These are phyloP conservation scores for Macroventuria anomochaeta DNA, from an alignment of 2,329 filamentous ascomycete species.

Conservation along the genomic window DNA sequence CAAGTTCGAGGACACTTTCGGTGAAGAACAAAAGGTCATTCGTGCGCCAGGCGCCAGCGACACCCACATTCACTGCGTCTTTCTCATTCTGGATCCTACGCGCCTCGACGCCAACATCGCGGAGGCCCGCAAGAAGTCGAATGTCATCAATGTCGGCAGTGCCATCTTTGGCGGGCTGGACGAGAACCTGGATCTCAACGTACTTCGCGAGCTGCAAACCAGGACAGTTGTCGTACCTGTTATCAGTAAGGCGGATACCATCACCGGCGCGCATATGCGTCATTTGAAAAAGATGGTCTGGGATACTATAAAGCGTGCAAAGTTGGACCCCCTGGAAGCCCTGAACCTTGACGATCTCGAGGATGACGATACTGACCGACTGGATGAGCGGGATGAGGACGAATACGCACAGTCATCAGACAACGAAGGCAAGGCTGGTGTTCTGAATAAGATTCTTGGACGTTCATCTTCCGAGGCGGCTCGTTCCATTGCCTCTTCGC, in stretches of 20 bases:
- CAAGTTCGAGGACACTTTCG: conserved; percentile 98
- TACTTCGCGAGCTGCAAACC: conserved; percentile 83
- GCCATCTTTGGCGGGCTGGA: conserved; percentile 74
- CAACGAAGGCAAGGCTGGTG: conserved; percentile 41
- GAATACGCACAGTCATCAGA: conserved; percentile 50
- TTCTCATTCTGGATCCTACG: conserved; percentile 86
- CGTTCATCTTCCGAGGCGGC: conserved; percentile 48
- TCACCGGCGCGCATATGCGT: conserved; percentile 93
- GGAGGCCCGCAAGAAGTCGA: conserved; percentile 66
- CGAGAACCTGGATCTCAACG: conserved; percentile 87
- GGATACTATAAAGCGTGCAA: conserved; percentile 83
- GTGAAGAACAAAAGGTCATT: conserved; percentile 96
- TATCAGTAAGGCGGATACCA: conserved; percentile 94
- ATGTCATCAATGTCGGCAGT: conserved; percentile 54
- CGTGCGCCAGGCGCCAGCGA: conserved; percentile 91
- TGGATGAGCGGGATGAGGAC: conserved; percentile 60
- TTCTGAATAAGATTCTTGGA: conserved; percentile 49
- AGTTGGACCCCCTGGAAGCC: conserved; percentile 85
- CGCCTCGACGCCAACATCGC: conserved; percentile 81
- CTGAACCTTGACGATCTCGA: conserved; percentile 79
- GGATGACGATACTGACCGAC: conserved; percentile 62
- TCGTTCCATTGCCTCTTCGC: conserved; percentile 42
- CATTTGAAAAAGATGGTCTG: conserved; percentile 90
- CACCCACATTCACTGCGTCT: conserved; percentile 96
- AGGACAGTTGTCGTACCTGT: conserved; percentile 96